Evolutionary conservation across 2,329 filamentous ascomycete species (phyloP), one percentile per base, ranked within the genome.

Genomic region (Simplicillium aogashimaense): DNA sequence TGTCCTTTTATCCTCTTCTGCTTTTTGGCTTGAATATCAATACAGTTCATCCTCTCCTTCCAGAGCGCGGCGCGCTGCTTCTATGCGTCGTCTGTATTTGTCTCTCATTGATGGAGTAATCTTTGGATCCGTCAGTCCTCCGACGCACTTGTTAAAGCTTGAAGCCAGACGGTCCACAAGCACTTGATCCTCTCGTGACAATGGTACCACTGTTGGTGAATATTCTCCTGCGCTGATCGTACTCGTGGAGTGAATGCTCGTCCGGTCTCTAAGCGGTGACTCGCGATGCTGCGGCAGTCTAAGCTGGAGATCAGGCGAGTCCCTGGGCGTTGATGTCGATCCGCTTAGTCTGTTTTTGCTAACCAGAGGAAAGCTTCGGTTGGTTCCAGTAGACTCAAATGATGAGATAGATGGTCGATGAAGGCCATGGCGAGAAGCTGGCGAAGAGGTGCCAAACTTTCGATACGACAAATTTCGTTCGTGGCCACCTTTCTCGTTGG

Each of bases 61-160:
- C 25, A 94, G 66, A 3, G 86, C 73, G 39, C 76, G 71, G 44
- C 80, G 77, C 5, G 87, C 88, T 39, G 78, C 76, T 48, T 94
- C 86, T 38, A 95, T 70, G 48, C 83, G 72, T 46, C 83, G 68
- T 44, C 86, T 70, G 58, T 84, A 78, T 43, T 81, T 68, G 40
- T 44, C 79, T 69, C 37, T 71, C 73, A 49, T 85, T 75, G 45
- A 75, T 61, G 50, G 70, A 69, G 43, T 72, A 47, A 63, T 62
- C 47, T 74, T 65, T 38, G 67, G 60, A 60, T 83, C 68, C 43
- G 72, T 66, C 45, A 82, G 50, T 25, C 69, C 74, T 8, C 80
- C 55, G 2, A 81, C 74, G 43, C 77, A 81, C 47, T 70, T 68
- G 12, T 77, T 76, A 1, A 82, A 60, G 47, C 69, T 73, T 2